phyloP scores from a whole-genome alignment of 306 rosid genomes.

The Castanospermum australe region DNA sequence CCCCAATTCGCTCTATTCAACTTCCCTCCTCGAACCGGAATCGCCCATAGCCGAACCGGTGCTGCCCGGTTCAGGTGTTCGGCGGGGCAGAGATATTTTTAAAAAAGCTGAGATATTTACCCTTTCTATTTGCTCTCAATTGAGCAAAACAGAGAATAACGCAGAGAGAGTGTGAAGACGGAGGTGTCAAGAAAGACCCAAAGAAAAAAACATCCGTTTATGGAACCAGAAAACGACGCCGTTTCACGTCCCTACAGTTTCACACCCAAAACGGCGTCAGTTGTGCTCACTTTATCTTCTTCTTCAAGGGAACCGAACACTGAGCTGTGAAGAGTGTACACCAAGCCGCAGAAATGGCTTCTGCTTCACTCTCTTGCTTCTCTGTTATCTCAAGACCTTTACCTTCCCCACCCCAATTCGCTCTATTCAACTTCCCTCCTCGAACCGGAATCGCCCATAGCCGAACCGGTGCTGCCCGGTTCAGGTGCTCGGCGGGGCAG shows the following conservation, averaged over 20 bases:
- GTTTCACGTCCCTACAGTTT: not conserved
- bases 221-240: not conserved
- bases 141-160: too few relatives aligned
- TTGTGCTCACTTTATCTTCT: too few relatives aligned
- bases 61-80: constrained; percentile 58
- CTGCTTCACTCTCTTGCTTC: constrained; percentile 37
- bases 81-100: constrained; percentile 72
- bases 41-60: not conserved
- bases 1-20: constrained; percentile 21
- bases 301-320: not conserved
- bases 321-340: not conserved
- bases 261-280: too few relatives aligned
- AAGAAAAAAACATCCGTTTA: too few relatives aligned
- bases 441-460: not conserved
- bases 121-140: too few relatives aligned
- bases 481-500: constrained; percentile 73
- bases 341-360: constrained; percentile 38
- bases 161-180: too few relatives aligned
- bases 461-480: constrained; percentile 35
- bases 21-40: not conserved
- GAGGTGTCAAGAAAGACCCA: too few relatives aligned
- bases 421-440: constrained; percentile 2
- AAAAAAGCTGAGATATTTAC: too few relatives aligned
- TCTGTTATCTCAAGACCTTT: constrained; percentile 39
- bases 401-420: constrained; percentile 25